Evolutionary conservation across 148 eudicot species (phyloP).

Genomic region (Silene conica): DNA sequence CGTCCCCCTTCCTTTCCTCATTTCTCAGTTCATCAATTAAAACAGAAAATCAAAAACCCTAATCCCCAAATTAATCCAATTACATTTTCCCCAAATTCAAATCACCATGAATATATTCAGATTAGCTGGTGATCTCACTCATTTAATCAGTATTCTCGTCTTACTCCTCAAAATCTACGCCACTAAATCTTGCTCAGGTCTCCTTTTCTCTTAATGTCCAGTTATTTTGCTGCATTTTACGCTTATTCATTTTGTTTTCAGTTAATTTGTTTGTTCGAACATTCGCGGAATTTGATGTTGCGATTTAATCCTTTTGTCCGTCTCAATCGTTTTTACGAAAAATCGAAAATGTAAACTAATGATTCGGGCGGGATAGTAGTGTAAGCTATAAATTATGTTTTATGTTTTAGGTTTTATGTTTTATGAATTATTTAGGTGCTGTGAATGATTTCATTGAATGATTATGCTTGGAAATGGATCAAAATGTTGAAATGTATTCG

Average conservation of each 20-base stretch:
- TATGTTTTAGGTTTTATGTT: not conserved
- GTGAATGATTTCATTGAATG: not conserved
- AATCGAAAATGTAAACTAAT: no score
- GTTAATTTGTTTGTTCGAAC: not conserved
- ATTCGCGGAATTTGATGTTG: not conserved
- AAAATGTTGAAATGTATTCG: not conserved
- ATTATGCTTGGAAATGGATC: not conserved
- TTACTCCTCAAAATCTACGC: conserved; percentile 82
- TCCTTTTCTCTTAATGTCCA: not conserved
- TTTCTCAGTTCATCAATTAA: no score
- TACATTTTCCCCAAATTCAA: not conserved
- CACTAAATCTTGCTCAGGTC: conserved; percentile 81
- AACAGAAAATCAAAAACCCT: not conserved
- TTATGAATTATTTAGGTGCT: not conserved
- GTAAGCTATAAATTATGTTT: no score
- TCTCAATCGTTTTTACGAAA: no score
- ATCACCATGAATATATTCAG: conserved; percentile 68
- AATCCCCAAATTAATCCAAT: not conserved
- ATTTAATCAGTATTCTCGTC: conserved; percentile 63
- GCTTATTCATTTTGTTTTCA: not conserved
- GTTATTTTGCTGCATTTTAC: not conserved
- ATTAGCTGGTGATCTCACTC: conserved; percentile 78
- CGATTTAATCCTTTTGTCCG: no score
- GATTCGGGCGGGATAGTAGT: no score
- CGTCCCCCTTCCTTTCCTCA: not conserved